Evolutionary conservation across 352 stramenopile species (phyloP).

Genomic region (Phytophthora hybrid): DNA sequence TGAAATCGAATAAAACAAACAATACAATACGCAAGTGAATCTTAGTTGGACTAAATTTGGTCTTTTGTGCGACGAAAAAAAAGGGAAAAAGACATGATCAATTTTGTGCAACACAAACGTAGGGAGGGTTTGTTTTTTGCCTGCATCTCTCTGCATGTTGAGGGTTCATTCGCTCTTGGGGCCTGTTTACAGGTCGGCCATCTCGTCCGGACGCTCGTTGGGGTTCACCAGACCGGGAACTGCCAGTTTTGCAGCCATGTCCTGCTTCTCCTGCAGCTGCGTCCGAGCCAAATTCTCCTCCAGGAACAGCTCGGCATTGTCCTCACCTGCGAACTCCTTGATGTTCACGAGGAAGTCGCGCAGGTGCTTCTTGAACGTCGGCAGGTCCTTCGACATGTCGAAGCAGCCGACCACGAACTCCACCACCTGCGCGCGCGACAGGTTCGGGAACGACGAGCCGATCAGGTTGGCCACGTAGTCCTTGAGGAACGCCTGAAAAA

Average conservation of each 20-base stretch:
- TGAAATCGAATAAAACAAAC: neutral
- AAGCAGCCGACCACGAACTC: conserved; percentile 98
- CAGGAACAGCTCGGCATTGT: conserved; percentile 97
- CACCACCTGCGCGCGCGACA: conserved; percentile 93
- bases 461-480: conserved; percentile 98
- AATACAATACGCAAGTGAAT: neutral
- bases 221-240: conserved; percentile 93
- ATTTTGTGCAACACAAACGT: conserved; percentile 24
- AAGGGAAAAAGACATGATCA: conserved; percentile 20
- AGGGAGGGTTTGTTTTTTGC: neutral
- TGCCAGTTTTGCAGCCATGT: conserved; percentile 81
- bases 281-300: conserved; percentile 94
- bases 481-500: conserved; percentile 90
- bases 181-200: conserved; percentile 78
- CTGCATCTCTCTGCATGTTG: conserved; percentile 40
- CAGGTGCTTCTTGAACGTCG: conserved; percentile 98
- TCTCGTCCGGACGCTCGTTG: conserved; percentile 91
- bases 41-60: neutral
- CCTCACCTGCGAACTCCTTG: conserved; percentile 97
- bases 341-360: conserved; percentile 99
- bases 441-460: conserved; percentile 97
- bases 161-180: neutral
- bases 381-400: conserved; percentile 97
- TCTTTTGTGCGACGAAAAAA: neutral
- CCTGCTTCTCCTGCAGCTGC: conserved; percentile 89